Evolutionary conservation across 345 rosid genomes (phyloP).

Genomic region (Durio zibethinus): DNA sequence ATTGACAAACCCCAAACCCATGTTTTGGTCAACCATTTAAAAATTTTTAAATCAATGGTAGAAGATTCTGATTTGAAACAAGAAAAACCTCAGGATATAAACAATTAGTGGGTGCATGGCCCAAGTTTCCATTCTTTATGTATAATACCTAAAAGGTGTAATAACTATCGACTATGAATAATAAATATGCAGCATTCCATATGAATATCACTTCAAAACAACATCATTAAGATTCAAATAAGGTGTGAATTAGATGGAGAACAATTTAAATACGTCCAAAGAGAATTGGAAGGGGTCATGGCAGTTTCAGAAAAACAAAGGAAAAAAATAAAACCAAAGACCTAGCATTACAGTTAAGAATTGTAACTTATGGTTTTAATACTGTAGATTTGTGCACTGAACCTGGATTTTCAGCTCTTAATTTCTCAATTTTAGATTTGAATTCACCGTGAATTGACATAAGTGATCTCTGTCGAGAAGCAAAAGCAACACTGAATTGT

Average conservation of each 20-base stretch:
- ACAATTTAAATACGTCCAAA: not conserved
- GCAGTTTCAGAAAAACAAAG: not conserved
- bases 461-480: constrained; percentile 55
- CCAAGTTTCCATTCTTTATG: too few species aligned
- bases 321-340: not conserved
- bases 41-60: too few species aligned
- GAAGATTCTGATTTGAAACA: not conserved
- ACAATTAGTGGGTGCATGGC: too few species aligned
- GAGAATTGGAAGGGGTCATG: not conserved
- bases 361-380: not conserved
- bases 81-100: not conserved
- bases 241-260: not conserved
- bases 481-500: constrained; percentile 61
- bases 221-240: not conserved
- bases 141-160: too few species aligned
- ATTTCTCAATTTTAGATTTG: constrained; percentile 58
- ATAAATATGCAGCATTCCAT: too few species aligned
- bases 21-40: too few species aligned
- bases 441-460: constrained; percentile 61
- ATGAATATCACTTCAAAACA: too few species aligned
- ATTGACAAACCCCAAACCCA: not conserved
- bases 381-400: constrained; percentile 40
- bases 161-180: too few species aligned
- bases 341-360: too few species aligned
- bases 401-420: constrained; percentile 41